Evolutionary conservation across 2,329 filamentous ascomycete genomes (phyloP).

Genomic region (Trichoderma polysporum): DNA sequence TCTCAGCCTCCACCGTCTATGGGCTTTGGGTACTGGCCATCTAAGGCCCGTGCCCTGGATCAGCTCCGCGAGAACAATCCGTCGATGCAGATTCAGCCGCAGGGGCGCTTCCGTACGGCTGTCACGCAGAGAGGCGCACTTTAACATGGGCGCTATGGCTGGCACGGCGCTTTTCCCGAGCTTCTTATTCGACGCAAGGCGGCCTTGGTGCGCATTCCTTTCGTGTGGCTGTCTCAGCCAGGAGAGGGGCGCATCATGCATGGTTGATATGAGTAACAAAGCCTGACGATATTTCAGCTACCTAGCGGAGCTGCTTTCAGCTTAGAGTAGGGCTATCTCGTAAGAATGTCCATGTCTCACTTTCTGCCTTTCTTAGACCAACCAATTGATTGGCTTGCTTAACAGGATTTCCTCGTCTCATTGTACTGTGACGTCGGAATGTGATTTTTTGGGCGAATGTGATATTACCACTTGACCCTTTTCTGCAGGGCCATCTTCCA

Average conservation of each 20-base stretch:
- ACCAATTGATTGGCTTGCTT: background rate
- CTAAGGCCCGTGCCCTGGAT: slow-evolving; percentile 6
- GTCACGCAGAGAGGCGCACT: slow-evolving; percentile 1
- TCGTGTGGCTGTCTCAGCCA: background rate
- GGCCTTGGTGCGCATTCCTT: background rate
- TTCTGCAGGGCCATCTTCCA: background rate
- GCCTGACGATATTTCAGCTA: background rate
- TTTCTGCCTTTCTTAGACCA: background rate
- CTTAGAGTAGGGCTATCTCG: background rate
- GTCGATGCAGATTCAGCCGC: slow-evolving; percentile 17
- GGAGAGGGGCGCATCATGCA: background rate
- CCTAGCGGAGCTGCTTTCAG: background rate
- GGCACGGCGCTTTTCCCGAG: background rate
- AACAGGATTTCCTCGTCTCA: background rate
- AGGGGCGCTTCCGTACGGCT: slow-evolving; percentile 8
- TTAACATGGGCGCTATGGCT: background rate
- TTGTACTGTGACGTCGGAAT: background rate
- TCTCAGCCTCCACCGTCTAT: slow-evolving; percentile 11
- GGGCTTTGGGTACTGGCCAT: background rate
- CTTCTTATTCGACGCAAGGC: slow-evolving; percentile 6
- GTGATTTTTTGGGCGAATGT: background rate
- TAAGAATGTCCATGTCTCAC: background rate
- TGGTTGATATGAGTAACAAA: background rate
- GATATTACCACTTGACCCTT: background rate
- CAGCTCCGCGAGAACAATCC: background rate